These are phyloP conservation scores for Posidonia oceanica DNA, from an alignment of 116 monocot species.

Conservation along the genomic window DNA sequence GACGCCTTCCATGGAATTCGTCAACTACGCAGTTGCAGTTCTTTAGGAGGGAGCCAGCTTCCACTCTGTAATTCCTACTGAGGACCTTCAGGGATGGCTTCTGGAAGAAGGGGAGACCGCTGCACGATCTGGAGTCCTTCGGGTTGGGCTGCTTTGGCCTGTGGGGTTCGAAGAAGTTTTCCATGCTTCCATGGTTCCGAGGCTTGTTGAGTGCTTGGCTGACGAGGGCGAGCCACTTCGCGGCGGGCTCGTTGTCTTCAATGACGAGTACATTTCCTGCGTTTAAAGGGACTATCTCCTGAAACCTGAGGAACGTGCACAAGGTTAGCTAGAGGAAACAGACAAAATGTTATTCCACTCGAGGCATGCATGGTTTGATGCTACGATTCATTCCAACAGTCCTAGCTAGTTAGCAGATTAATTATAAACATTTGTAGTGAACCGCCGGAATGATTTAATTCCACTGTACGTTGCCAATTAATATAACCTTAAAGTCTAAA, in stretches of 20 bases:
- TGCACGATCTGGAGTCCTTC: conserved; percentile 19
- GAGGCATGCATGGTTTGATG: not conserved
- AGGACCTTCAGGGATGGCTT: conserved; percentile 63
- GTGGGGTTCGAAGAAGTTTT: conserved; percentile 14
- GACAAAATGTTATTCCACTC: not conserved
- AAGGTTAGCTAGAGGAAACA: not conserved
- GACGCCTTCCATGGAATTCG: conserved; percentile 1
- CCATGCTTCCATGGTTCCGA: not conserved
- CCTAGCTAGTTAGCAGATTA: too few relatives aligned
- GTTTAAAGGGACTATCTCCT: conserved; percentile 94
- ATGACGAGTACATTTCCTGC: conserved; percentile 82
- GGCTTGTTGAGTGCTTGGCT: conserved; percentile 73
- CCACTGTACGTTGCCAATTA: too few relatives aligned
- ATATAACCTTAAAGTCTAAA: too few relatives aligned
- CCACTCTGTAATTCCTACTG: conserved; percentile 37
- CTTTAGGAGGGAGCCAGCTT: conserved; percentile 39
- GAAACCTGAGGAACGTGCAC: conserved; percentile 62
- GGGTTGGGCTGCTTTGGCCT: conserved; percentile 2
- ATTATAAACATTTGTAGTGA: too few relatives aligned
- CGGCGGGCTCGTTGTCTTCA: conserved; percentile 84
- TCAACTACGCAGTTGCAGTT: conserved; percentile 53
- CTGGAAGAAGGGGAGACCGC: conserved; percentile 46
- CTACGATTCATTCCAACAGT: not conserved
- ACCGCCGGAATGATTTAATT: too few relatives aligned
- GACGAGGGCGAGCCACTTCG: conserved; percentile 75